A percentile compares a stretch with the other conserved stretches of the same genome.
Evolutionary conservation across 495 filamentous ascomycete genomes (phyloP).

Genomic region (Penicillium pancosmium): DNA sequence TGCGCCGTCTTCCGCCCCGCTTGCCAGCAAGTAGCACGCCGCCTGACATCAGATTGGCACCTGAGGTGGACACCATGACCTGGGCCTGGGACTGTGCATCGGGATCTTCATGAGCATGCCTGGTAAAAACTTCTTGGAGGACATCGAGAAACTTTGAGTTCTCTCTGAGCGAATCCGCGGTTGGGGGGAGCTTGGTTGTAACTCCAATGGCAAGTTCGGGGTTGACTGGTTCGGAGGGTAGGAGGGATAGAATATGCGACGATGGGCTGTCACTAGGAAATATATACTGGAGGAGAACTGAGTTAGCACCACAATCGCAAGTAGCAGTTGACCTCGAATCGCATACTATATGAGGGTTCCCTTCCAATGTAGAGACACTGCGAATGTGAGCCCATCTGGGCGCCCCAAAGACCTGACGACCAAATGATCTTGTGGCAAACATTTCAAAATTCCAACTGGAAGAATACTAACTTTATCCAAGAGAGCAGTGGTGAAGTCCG

Average conservation of each 20-base stretch:
- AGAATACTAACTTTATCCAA: no score
- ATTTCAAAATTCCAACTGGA: conserved; percentile 16
- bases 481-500: no score
- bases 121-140: conserved; percentile 70
- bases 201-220: conserved; percentile 73
- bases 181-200: conserved; percentile 72
- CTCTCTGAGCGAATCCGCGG: conserved; percentile 71
- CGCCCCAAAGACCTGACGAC: conserved; percentile 22
- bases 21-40: conserved; percentile 62
- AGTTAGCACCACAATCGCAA: conserved; percentile 19
- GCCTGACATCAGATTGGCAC: conserved; percentile 67
- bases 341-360: conserved; percentile 58
- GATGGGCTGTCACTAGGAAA: conserved; percentile 55
- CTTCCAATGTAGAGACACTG: conserved; percentile 54
- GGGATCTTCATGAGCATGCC: conserved; percentile 73
- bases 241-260: conserved; percentile 68
- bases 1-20: conserved; percentile 38
- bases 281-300: conserved; percentile 60
- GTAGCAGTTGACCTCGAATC: not conserved
- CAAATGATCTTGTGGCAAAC: conserved; percentile 28
- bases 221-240: conserved; percentile 73
- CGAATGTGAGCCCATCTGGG: conserved; percentile 36
- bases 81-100: conserved; percentile 73
- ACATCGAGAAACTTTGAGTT: conserved; percentile 77
- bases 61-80: conserved; percentile 76